Base-by-base conservation (phyloP, 306 rosid genomes). In the Lathyrus aphaca region DNA sequence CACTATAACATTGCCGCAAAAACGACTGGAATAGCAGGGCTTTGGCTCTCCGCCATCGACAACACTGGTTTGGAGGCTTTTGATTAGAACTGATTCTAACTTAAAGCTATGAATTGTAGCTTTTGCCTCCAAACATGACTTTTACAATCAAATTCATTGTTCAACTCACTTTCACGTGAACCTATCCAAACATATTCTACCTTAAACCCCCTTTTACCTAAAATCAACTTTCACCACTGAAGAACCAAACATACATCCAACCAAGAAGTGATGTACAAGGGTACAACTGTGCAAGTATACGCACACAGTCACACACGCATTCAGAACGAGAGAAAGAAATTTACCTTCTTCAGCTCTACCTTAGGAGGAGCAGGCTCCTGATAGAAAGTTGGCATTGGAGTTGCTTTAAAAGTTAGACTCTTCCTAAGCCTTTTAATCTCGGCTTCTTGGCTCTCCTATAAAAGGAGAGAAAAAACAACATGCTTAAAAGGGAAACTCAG, bases 361-460 rank as follows among this genome's bases (percentile, higher is more conserved):
- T 85, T 88, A 19, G 94, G 83, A 69, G 93, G 93, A 35, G 85
- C 77, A 68, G 94, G 90, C 82, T 83, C 94, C 74, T 85, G 94
- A 64, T 88, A 88, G 60, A 88, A 88, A 80, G 79, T 88, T 7
- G 94, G 94, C 86, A 88, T 79, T 48, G 94, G 94, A 49, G 88
- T 88, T 62, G 94, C 94, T 81, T 83, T 88, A 75, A 88, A 88
- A 43, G 79, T 66, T 69, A 88, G 83, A 67, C 82, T 88, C 82
- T 85, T 88, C 82, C 94, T 77, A 25, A 88, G 86, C 90, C 65
- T 83, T 77, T 66, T 88, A 55, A 88, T 77, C 80, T 88, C 94
- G 4, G 90, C 90, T 42, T 88, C 94, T 79, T 79, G 99, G 46
- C 74, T 84, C 83, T 94, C 99, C 99, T 94, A 77, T 50, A 76